Base-by-base conservation (phyloP, 129 eudicot species). In the Glebionis coronaria region DNA sequence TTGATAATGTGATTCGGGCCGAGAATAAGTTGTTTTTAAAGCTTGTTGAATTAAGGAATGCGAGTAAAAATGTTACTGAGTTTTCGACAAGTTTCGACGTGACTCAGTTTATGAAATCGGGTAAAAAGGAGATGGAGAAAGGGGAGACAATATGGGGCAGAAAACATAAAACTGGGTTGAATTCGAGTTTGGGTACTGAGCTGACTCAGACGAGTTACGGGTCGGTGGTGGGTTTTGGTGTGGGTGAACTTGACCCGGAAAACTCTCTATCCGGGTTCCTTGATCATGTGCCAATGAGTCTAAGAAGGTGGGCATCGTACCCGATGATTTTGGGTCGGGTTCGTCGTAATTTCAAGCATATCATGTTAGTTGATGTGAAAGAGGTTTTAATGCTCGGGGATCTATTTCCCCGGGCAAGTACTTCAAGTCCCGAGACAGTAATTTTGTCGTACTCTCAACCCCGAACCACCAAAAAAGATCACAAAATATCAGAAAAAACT, bases 221-320 rank as follows among this genome's bases (percentile, higher is more conserved):
- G 35, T 86, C 98, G 61, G 90, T 88, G 16, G 84, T 84, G 56
- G 86, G 96, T 23, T 92, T 92, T 12, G 91, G 83, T 18, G 82
- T 78, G 44, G 84, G 83, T 42, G 98, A 92, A 79, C 87, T 92
- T 14, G 95, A 88, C 95, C 96, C 94, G 82, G 95, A 83, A 53
- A 76, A 84, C 71, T 73, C 89, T 75, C 55, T 92, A 65, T 72
- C 91, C 67, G 98, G 96, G 76, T 85, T 88, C 53, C n/a, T 88
- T 23, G 91, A 85, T 40, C 91, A 82, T 69, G 91, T 92, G 23
- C 91, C 96, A 0, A 78, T 88, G 75, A 72, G 75, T 62, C 42
- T 92, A 21, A 61, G 98, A 15, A 78, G 96, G 27, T 92, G 98
- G 98, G 95, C 95, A 46, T 82, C 91, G 21, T 88, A 88, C 79